phyloP scores from a whole-genome alignment of 805 yeast genomes.

The Huiozyma sinensis region DNA sequence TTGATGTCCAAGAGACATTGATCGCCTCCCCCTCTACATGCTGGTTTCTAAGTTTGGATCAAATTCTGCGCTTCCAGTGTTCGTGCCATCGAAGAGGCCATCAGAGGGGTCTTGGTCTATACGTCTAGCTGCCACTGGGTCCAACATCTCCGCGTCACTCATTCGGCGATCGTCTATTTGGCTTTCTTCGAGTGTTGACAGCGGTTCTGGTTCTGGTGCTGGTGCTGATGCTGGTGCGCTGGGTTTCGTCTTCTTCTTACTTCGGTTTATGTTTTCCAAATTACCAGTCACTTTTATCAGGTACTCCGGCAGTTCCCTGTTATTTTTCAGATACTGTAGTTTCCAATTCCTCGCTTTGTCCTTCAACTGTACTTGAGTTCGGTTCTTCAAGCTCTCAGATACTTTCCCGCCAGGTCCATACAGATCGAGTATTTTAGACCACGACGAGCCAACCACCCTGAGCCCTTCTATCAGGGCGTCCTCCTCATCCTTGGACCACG shows the following conservation, averaged over 20 bases:
- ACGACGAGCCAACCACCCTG: conserved; percentile 75
- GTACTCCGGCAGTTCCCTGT: conserved; percentile 69
- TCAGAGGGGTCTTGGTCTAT: conserved; percentile 3
- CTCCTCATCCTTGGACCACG: conserved; percentile 85
- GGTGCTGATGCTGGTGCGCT: background rate
- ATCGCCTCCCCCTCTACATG: conserved; percentile 4
- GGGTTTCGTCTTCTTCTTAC: conserved; percentile 20
- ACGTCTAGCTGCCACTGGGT: no score
- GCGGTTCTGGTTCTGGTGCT: background rate
- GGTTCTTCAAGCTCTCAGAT: conserved; percentile 71
- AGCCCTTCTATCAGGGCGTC: conserved; percentile 72
- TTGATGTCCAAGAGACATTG: no score
- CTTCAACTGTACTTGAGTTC: conserved; percentile 86
- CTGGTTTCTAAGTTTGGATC: conserved; percentile 17
- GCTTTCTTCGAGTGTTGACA: background rate
- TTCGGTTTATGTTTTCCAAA: conserved; percentile 43
- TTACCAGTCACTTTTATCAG: conserved; percentile 83
- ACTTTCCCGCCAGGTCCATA: conserved; percentile 90
- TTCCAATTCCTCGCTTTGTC: conserved; percentile 97
- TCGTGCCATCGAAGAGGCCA: conserved; percentile 9
- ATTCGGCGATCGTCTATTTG: no score
- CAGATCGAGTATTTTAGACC: conserved; percentile 85
- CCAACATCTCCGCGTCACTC: no score
- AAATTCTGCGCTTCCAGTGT: conserved; percentile 12
- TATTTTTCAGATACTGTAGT: conserved; percentile 67